Percentiles rank a stretch among this genome's conserved stretches.
These are phyloP conservation scores for Benincasa hispida DNA, from an alignment of 306 rosid genomes.

Conservation along the genomic window DNA sequence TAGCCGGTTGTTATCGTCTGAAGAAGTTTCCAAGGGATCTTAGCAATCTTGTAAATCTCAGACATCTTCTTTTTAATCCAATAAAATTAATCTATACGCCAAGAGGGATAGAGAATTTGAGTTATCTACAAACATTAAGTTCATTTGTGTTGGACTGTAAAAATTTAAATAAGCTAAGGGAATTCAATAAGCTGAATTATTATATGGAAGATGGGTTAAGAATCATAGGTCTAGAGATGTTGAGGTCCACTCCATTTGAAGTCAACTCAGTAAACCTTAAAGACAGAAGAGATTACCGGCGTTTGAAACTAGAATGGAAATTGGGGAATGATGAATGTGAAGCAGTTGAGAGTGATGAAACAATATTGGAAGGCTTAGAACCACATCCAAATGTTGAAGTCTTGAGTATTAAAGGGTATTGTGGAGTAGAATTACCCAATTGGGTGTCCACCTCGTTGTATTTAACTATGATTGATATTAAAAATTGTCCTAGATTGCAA, in stretches of 20 bases:
- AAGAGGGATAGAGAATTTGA: background rate
- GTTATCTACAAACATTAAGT: background rate
- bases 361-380: background rate
- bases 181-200: background rate
- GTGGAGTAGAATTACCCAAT: background rate
- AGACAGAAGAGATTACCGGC: background rate
- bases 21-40: background rate
- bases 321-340: background rate
- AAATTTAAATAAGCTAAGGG: background rate
- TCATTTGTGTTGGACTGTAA: background rate
- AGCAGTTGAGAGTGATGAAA: background rate
- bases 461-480: background rate
- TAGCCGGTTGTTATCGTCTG: fast-evolving
- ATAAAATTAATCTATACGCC: background rate
- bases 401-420: background rate
- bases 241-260: background rate
- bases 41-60: background rate
- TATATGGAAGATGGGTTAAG: background rate
- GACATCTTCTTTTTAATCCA: background rate
- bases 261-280: background rate
- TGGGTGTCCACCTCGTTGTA: background rate
- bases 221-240: background rate
- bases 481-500: background rate
- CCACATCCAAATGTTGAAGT: background rate
- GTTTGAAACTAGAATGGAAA: background rate